Conservation (phyloP, 2,329 filamentous ascomycete species). For the Thelonectria rubi region DNA sequence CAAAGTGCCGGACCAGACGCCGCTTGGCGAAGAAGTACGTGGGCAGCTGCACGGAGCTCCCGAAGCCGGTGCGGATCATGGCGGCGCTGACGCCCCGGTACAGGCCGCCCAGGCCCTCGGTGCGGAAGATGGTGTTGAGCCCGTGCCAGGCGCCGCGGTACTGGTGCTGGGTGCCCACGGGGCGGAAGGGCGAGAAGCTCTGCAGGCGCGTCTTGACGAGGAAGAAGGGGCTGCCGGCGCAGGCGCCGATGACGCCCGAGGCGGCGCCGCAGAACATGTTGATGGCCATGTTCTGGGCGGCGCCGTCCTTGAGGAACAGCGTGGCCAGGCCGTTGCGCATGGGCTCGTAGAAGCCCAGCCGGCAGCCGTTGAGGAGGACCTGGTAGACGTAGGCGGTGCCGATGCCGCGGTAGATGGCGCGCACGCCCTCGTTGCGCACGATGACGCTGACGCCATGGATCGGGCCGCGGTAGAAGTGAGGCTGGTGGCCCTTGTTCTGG, state of each 20-base stretch:
- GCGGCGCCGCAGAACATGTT: conserved; percentile 93
- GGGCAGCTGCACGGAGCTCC: conserved; percentile 93
- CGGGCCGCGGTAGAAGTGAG: conserved; percentile 89
- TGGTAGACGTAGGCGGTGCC: conserved; percentile 97
- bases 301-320: conserved; percentile 74
- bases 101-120: conserved; percentile 81
- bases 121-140: conserved; percentile 77
- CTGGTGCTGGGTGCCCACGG: conserved; percentile 95
- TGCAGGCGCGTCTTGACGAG: conserved; percentile 96
- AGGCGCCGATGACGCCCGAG: conserved; percentile 90
- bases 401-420: conserved; percentile 87
- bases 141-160: conserved; percentile 90
- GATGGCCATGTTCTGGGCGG: conserved; percentile 84
- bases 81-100: conserved; percentile 92
- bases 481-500: conserved; percentile 83
- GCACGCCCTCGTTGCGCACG: conserved; percentile 85
- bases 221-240: conserved; percentile 96
- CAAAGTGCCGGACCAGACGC: conserved; percentile 80
- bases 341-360: conserved; percentile 96
- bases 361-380: conserved; percentile 94
- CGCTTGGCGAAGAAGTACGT: conserved; percentile 99
- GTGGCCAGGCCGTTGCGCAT: conserved; percentile 77
- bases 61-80: conserved; percentile 96
- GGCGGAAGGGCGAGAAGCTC: conserved; percentile 90
- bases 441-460: conserved; percentile 93